Base-by-base conservation (phyloP, 2,329 filamentous ascomycete genomes). In the Achaetomium macrosporum region DNA sequence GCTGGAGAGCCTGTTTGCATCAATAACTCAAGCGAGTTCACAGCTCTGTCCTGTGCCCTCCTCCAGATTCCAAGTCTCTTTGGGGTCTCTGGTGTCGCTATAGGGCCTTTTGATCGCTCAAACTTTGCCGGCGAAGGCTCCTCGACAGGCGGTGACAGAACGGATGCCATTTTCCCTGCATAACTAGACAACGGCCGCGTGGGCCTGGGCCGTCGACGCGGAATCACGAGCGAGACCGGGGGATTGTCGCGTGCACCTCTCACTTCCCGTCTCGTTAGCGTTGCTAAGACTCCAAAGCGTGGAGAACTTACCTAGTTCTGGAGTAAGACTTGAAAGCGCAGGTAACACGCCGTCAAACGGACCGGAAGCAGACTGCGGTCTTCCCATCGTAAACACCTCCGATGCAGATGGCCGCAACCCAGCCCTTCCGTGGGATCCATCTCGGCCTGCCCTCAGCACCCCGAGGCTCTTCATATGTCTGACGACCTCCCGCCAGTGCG, bases 401-500 rank as follows among this genome's bases (percentile, higher is more conserved):
- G 75, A 75, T 2, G 63, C 62, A 1, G 73, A 75, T 15, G 72
- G 67, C n/a, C 67, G 64, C 13, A 75, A 54, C 10, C 31, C 40
- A n/a, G 19, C 39, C 20, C 20, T 49, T 4, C 59, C 48, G n/a
- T 56, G 25, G n/a, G n/a, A 30, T 13, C 42, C 50, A 51, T 36
- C 20, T 16, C 13, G 39, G n/a, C 31, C 37, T 30, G 49, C 42
- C 41, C 59, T 65, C 46, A 72, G 59, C 9, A 68, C 65, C 11
- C 67, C 68, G 1, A 84, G 61, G 40, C 69, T 73, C 52, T 71
- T 77, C 71, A 86, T 76, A 52, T 87, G 78, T 37, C 75, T 71
- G 41, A 84, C 79, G 11, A 85, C 73, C 44, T 84, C 81, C 53
- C 78, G 72, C 84, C 84, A 87, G 57, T 85, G 76, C 1, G 76